Base-by-base conservation (phyloP, 495 filamentous ascomycete genomes). In the Podospora didyma region DNA sequence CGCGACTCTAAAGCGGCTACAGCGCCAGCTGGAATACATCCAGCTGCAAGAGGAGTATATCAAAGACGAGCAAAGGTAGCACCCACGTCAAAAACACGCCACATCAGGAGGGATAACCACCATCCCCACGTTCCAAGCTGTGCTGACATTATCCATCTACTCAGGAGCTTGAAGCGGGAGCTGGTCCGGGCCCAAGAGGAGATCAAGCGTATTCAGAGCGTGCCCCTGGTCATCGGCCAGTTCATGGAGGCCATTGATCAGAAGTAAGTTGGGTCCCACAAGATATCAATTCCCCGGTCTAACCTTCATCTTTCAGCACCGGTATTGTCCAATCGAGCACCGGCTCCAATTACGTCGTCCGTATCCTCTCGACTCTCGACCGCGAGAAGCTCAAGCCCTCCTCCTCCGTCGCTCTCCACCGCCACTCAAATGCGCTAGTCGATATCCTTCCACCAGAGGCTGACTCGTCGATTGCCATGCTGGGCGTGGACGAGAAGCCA, bases 191-290 rank as follows among this genome's bases (percentile, higher is more conserved):
- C 94, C 61, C 94, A 98, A 72, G 94, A 98, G 73, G 94, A 98
- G 78, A 98, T 98, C 76, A 98, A 98, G 79, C 86, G 94, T 58
- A 98, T 98, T 71, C 94, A 98, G 73, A 96, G 91, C 73, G 94
- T 98, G 28, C 94, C 94, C 2, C 73, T 98, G 63, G 94, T 98
- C 54, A 98, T 98, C 70, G 94, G 94, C 48, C 94, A 98, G 76
- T 98, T 98, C 72, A 98, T 98, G 94, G 94, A 98, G 75, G 94
- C 94, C 50, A 98, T 98, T 65, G 94, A 98, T 74, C 95, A 98
- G 70, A 98, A 97, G 92, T 97, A 82, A 73, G 82, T 52, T n/a
- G 7, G n/a, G 28, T 41, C 20, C 22, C 14, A 20, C 46, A 42
- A 53, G 35, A 42, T 12, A 14, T 28, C 14, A 11, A 21, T 42